Conservation (phyloP, 2,329 filamentous ascomycete species). For the Aureobasidium sp. region DNA sequence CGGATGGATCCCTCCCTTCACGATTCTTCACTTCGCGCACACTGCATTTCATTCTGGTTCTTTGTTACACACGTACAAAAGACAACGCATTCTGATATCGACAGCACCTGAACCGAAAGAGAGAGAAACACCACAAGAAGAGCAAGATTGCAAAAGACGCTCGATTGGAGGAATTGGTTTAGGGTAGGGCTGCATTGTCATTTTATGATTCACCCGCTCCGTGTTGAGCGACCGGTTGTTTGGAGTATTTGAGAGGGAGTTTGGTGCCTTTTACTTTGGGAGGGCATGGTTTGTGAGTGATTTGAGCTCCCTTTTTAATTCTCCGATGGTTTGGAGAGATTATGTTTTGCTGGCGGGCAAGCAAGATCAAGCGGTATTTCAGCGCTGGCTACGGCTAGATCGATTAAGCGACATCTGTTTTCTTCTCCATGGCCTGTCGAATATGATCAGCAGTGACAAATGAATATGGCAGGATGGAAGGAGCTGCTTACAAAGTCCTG, state of each 20-base stretch:
- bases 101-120: constrained; percentile 1
- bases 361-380: neutral
- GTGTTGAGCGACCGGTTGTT: constrained; percentile 2
- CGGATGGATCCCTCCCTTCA: neutral
- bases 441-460: neutral
- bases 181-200: neutral
- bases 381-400: neutral
- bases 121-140: neutral
- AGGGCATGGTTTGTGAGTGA: neutral
- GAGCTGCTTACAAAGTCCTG: constrained; percentile 1
- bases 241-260: neutral
- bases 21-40: neutral
- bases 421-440: neutral
- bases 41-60: neutral
- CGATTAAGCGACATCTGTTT: neutral
- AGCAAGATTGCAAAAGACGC: neutral
- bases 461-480: neutral
- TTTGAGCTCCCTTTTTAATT: neutral
- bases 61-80: neutral
- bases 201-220: neutral
- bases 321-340: neutral
- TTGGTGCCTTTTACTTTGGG: neutral
- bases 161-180: neutral
- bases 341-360: neutral
- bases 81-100: constrained; percentile 3